phyloP scores from a whole-genome alignment of 495 filamentous ascomycete species.

The Aspergillus taichungensis region DNA sequence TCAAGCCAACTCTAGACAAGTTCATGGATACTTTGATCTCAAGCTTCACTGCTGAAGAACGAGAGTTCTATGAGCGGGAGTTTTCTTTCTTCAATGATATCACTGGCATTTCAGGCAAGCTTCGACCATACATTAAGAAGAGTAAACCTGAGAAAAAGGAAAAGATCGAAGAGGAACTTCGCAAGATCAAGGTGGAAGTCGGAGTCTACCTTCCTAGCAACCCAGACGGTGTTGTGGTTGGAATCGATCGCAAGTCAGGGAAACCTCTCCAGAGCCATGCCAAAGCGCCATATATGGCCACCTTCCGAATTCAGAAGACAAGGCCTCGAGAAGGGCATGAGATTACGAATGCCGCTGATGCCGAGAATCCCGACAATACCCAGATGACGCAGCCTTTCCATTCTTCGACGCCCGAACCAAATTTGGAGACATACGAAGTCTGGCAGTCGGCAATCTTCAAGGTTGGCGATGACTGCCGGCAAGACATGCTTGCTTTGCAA shows the following conservation, averaged over 20 bases:
- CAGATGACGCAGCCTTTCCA: slow-evolving; percentile 45
- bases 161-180: slow-evolving; percentile 97
- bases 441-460: slow-evolving; percentile 99
- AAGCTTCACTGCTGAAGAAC: slow-evolving; percentile 72
- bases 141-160: slow-evolving; percentile 96
- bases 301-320: slow-evolving; percentile 88
- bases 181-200: slow-evolving; percentile 92
- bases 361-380: slow-evolving; percentile 37
- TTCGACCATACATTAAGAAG: slow-evolving; percentile 85
- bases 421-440: slow-evolving; percentile 63
- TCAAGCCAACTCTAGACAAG: slow-evolving; percentile 88
- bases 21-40: slow-evolving; percentile 76
- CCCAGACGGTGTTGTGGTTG: slow-evolving; percentile 91
- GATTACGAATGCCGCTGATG: slow-evolving; percentile 4
- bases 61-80: slow-evolving; percentile 84
- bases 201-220: slow-evolving; percentile 97
- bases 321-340: slow-evolving; percentile 31
- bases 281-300: slow-evolving; percentile 98
- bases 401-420: slow-evolving; percentile 13
- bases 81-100: slow-evolving; percentile 98
- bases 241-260: slow-evolving; percentile 94
- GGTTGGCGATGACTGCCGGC: slow-evolving; percentile 95
- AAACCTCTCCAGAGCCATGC: slow-evolving; percentile 96
- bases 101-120: slow-evolving; percentile 87
- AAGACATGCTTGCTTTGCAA: slow-evolving; percentile 92